A percentile compares a stretch with the other conserved stretches of the same genome.
These are phyloP conservation scores for Ananas comosus DNA, from an alignment of 176 grass and related monocot species.

Conservation along the genomic window DNA sequence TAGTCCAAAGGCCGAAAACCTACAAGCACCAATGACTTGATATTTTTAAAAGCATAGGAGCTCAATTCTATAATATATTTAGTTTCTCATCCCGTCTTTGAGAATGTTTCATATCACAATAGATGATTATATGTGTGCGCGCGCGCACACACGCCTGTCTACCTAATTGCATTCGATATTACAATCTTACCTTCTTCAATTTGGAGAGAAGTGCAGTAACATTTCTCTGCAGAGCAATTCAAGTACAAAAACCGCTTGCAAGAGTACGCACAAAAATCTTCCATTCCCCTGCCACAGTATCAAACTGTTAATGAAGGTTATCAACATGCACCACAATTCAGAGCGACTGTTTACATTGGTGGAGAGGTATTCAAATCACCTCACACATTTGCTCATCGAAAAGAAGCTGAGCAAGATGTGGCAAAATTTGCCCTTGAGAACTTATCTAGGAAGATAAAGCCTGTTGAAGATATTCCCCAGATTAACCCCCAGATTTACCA, in stretches of 20 bases:
- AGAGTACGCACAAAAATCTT: conserved; percentile 9
- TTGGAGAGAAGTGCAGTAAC: conserved; percentile 8
- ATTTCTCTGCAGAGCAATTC: conserved; percentile 19
- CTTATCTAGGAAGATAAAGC: conserved; percentile 15
- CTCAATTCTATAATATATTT: too few relatives aligned
- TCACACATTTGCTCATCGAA: conserved; percentile 27
- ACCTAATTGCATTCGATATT: not conserved
- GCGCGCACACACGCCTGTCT: not conserved
- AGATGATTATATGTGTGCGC: too few relatives aligned
- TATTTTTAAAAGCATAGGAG: too few relatives aligned
- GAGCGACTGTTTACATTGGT: conserved; percentile 31
- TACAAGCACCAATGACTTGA: too few relatives aligned
- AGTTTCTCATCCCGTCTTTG: not conserved
- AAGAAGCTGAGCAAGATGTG: conserved; percentile 56
- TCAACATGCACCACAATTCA: conserved; percentile 31
- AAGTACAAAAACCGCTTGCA: conserved; percentile 40
- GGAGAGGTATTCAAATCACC: conserved; percentile 28
- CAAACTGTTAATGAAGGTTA: conserved; percentile 18
- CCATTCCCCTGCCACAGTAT: conserved; percentile 24
- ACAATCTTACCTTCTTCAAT: not conserved
- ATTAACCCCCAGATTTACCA: conserved; percentile 27
- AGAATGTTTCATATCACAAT: too few relatives aligned
- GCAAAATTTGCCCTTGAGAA: conserved; percentile 35
- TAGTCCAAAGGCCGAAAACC: too few relatives aligned
- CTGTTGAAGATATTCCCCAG: conserved; percentile 9